Evolutionary conservation across 2,329 filamentous ascomycete species (phyloP).

Genomic region (Calonectria pseudoturangicola): DNA sequence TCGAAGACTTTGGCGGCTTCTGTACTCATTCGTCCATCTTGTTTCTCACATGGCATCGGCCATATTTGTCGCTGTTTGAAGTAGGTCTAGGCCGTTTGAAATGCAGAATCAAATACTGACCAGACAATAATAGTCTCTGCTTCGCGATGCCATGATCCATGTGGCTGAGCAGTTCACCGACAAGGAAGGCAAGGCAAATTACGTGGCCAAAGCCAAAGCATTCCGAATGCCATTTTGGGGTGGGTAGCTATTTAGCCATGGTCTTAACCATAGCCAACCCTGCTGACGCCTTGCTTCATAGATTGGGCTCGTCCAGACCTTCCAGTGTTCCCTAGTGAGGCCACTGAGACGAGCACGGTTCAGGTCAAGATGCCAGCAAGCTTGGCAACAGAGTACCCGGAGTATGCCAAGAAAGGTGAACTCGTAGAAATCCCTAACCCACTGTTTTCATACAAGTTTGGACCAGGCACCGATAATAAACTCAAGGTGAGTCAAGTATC

Average conservation of each 20-base stretch:
- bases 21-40: conserved; percentile 4
- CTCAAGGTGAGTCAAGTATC: conserved; percentile 15
- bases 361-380: not conserved
- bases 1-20: not conserved
- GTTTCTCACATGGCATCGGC: conserved; percentile 8
- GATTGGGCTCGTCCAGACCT: not conserved
- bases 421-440: conserved; percentile 24
- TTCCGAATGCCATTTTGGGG: conserved; percentile 12
- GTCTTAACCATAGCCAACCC: not conserved
- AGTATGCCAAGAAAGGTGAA: not conserved
- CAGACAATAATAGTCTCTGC: not conserved
- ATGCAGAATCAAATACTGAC: not conserved
- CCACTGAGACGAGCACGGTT: not conserved
- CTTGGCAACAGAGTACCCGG: not conserved
- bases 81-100: not conserved
- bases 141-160: not conserved
- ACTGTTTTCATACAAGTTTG: conserved; percentile 31
- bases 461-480: not conserved
- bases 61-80: not conserved
- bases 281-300: not conserved
- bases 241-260: not conserved
- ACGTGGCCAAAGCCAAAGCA: not conserved
- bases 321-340: not conserved
- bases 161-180: conserved; percentile 1
- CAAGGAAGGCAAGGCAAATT: not conserved